Percentiles rank a stretch among this genome's conserved stretches.
Evolutionary conservation across 495 filamentous ascomycete genomes (phyloP).

Genomic region (Rusavskia elegans): DNA sequence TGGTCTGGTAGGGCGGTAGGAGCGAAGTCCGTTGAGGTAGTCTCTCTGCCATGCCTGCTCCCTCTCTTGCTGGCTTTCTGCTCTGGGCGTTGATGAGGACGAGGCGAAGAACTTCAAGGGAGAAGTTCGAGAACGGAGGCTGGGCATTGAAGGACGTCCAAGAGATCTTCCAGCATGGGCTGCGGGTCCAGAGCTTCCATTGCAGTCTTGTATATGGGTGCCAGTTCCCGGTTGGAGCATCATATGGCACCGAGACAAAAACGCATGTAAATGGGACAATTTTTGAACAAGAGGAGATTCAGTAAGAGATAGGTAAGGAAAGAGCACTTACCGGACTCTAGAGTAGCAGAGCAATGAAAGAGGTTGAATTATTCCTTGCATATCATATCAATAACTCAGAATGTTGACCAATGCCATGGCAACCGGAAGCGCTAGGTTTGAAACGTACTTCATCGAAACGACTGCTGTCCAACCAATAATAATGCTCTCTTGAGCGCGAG

Average conservation of each 20-base stretch:
- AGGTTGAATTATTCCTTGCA: too few relatives aligned
- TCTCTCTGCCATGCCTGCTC: conserved; percentile 36
- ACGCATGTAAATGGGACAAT: not conserved
- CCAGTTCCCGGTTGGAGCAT: not conserved
- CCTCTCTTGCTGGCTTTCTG: conserved; percentile 8
- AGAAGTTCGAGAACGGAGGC: conserved; percentile 4
- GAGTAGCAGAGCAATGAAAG: too few relatives aligned
- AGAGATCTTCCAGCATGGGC: not conserved
- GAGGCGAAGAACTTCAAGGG: conserved; percentile 15
- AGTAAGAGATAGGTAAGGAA: too few relatives aligned
- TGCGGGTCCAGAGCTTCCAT: not conserved
- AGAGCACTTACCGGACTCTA: too few relatives aligned
- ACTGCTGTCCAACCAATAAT: too few relatives aligned
- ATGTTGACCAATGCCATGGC: too few relatives aligned
- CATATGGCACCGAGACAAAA: not conserved
- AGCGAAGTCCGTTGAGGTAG: conserved; percentile 68
- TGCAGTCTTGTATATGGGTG: not conserved
- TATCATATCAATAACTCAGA: too few relatives aligned
- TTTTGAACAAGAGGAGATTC: too few relatives aligned
- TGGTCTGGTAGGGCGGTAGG: conserved; percentile 60
- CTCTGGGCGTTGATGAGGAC: conserved; percentile 13
- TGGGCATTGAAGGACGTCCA: not conserved
- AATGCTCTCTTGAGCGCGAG: too few relatives aligned
- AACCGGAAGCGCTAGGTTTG: too few relatives aligned
- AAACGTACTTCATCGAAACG: too few relatives aligned